phyloP scores from a whole-genome alignment of 169 alveolate species.

The Plasmodium blacklocki region DNA sequence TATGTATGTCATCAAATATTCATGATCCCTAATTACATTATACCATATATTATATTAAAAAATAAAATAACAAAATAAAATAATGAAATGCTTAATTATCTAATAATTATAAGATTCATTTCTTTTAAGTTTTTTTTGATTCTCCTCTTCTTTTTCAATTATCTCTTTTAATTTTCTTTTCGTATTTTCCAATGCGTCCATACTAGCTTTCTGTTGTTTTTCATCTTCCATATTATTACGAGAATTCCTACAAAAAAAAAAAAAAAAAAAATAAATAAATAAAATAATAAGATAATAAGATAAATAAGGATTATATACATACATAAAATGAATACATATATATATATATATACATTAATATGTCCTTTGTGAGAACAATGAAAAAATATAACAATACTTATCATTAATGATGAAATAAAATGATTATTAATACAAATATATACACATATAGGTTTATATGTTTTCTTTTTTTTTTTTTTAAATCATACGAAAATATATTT shows the following conservation, averaged over 20 bases:
- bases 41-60: too few species aligned
- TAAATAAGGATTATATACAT: neutral
- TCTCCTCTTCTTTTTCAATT: conserved; percentile 60
- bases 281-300: neutral
- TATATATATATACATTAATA: too few species aligned
- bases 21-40: too few species aligned
- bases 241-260: conserved; percentile 34
- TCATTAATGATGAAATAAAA: neutral
- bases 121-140: conserved; percentile 37
- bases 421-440: neutral
- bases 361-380: too few species aligned
- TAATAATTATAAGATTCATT: too few species aligned
- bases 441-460: too few species aligned
- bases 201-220: neutral
- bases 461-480: neutral
- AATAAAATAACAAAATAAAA: too few species aligned
- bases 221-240: conserved; percentile 1
- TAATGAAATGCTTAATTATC: too few species aligned
- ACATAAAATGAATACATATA: neutral
- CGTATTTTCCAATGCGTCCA: conserved; percentile 41
- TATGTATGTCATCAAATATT: too few species aligned
- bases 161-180: conserved; percentile 52
- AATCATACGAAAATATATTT: conserved; percentile 47
- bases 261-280: neutral
- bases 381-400: too few species aligned